These are phyloP conservation scores for Quercus cerris DNA, from an alignment of 306 rosid species.

Conservation along the genomic window DNA sequence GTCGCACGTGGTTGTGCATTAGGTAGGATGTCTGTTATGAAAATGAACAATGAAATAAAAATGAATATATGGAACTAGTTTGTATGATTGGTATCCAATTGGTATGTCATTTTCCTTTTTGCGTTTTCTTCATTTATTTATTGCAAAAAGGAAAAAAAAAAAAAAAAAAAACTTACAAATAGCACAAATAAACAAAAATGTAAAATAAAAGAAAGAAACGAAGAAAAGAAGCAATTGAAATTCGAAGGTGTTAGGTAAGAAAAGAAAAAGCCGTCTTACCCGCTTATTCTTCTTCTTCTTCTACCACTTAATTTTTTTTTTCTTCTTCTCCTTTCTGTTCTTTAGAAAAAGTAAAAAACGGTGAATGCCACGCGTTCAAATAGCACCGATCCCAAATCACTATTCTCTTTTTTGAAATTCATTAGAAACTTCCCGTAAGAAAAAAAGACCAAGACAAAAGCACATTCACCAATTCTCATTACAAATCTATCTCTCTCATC, in stretches of 20 bases:
- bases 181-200: no score
- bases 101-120: no score
- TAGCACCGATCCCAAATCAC: not conserved
- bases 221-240: slow-evolving; percentile 40
- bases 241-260: slow-evolving; percentile 52
- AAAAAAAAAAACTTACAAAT: no score
- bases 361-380: slow-evolving; percentile 37
- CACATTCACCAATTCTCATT: slow-evolving; percentile 1
- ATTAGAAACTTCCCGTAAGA: slow-evolving; percentile 49
- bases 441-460: slow-evolving; percentile 16
- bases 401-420: slow-evolving; percentile 13
- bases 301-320: not conserved
- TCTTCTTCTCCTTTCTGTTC: not conserved
- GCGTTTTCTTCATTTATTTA: no score
- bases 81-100: no score
- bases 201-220: not conserved
- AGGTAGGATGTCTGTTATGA: no score
- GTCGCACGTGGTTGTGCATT: no score
- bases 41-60: no score
- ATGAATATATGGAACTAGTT: no score
- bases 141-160: no score
- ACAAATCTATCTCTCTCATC: slow-evolving; percentile 1
- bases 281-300: slow-evolving; percentile 14
- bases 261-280: slow-evolving; percentile 36
- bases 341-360: slow-evolving; percentile 4